These are phyloP conservation scores for Claviceps arundinis DNA, from an alignment of 2,329 filamentous ascomycete genomes.

Conservation along the genomic window DNA sequence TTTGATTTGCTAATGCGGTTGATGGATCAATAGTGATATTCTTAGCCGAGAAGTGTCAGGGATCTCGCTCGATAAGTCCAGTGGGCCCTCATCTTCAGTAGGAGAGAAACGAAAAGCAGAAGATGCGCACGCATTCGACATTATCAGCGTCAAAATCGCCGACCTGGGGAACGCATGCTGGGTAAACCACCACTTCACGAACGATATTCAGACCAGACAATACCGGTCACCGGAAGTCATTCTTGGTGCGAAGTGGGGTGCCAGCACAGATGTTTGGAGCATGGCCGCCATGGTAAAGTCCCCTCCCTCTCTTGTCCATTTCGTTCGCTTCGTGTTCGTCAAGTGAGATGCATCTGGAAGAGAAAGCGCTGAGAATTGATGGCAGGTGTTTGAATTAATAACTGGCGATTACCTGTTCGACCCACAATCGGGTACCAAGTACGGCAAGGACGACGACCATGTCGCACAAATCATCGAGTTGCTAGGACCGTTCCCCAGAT, in stretches of 20 bases:
- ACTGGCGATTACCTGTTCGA: conserved; percentile 98
- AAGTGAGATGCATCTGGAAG: not conserved
- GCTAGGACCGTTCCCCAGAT: conserved; percentile 84
- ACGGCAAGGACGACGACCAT: conserved; percentile 98
- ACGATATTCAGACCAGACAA: conserved; percentile 96
- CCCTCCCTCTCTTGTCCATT: not conserved
- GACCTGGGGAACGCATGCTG: conserved; percentile 97
- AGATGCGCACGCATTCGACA: conserved; percentile 46
- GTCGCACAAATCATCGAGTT: conserved; percentile 98
- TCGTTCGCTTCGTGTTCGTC: not conserved
- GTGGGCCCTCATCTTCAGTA: conserved; percentile 33
- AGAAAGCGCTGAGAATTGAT: not conserved
- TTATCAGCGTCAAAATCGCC: conserved; percentile 97
- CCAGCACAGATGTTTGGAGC: conserved; percentile 98
- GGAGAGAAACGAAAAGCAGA: conserved; percentile 52
- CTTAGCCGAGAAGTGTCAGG: conserved; percentile 87
- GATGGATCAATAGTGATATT: conserved; percentile 49
- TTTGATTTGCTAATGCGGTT: conserved; percentile 4
- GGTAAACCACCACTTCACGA: conserved; percentile 98
- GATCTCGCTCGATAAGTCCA: conserved; percentile 75
- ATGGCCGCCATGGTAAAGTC: conserved; percentile 94
- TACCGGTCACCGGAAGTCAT: conserved; percentile 97
- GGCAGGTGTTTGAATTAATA: conserved; percentile 86
- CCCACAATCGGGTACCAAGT: conserved; percentile 95
- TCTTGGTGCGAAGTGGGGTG: conserved; percentile 91